Percentiles rank a stretch among this genome's conserved stretches.
Evolutionary conservation across 1,139 yeast genomes (phyloP).

Genomic region (Sugiyamaella grinbergsii): DNA sequence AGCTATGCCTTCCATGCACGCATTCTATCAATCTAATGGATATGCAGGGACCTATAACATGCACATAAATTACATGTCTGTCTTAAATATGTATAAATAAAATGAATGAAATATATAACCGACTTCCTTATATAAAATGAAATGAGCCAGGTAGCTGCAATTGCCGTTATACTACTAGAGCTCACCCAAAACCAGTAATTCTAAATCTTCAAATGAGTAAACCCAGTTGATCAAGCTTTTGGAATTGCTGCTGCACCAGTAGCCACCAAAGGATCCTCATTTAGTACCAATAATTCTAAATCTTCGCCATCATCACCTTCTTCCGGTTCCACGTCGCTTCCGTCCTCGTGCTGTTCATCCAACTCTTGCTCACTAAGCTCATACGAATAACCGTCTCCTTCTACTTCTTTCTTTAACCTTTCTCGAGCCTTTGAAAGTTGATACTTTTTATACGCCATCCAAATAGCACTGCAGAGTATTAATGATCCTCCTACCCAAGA

Average conservation of each 20-base stretch:
- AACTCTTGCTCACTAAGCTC: constrained; percentile 7
- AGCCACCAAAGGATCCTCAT: neutral
- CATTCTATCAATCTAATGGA: neutral
- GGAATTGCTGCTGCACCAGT: neutral
- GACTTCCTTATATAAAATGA: no score
- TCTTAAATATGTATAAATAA: neutral
- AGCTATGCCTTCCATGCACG: no score
- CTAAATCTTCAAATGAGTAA: no score
- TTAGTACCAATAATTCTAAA: neutral
- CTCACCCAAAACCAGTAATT: no score
- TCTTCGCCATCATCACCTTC: neutral
- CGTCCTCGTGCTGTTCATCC: neutral
- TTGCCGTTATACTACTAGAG: no score
- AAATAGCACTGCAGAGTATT: constrained; percentile 66
- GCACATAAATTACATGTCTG: neutral
- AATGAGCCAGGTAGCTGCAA: no score
- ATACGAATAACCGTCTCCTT: constrained; percentile 3
- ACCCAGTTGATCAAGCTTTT: neutral
- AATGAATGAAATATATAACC: neutral
- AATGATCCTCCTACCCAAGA: constrained; percentile 69
- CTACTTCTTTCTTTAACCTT: constrained; percentile 2
- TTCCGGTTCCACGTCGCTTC: neutral
- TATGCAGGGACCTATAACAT: constrained; percentile 6
- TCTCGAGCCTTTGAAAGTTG: constrained; percentile 10
- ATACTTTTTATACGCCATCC: constrained; percentile 47